Percentiles rank a stretch among this genome's conserved stretches.
Evolutionary conservation across 2,329 filamentous ascomycete genomes (phyloP).

Genomic region (Fusarium paranaense): DNA sequence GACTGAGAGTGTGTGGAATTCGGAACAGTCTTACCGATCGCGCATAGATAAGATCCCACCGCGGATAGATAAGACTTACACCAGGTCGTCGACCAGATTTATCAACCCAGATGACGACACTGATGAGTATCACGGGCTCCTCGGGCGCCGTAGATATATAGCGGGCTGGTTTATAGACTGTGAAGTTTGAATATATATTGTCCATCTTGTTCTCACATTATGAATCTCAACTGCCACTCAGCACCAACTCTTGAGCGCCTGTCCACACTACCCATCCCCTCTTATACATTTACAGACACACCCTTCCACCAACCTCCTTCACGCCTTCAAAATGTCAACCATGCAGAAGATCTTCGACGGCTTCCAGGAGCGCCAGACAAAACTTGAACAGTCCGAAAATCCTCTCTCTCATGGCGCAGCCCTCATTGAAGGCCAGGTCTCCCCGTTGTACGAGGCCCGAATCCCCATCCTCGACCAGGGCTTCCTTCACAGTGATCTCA

Average conservation of each 20-base stretch:
- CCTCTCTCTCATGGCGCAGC: neutral
- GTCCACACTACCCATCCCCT: neutral
- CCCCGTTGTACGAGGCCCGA: neutral
- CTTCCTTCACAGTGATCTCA: neutral
- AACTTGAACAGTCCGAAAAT: neutral
- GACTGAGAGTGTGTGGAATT: neutral
- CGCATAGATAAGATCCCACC: neutral
- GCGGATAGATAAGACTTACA: neutral
- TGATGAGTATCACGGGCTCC: neutral
- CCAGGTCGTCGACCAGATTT: neutral
- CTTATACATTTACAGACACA: neutral
- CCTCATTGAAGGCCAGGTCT: neutral
- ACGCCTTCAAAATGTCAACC: neutral
- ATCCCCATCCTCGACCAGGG: neutral
- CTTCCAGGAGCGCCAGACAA: neutral
- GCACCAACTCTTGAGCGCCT: neutral
- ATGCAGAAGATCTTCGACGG: neutral
- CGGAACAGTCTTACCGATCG: neutral
- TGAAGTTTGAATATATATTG: neutral
- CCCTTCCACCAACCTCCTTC: neutral
- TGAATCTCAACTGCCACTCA: neutral
- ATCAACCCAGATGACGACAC: neutral
- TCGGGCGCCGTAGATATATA: neutral
- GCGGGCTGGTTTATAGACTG: neutral
- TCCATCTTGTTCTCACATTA: neutral